phyloP scores from a whole-genome alignment of 2,329 filamentous ascomycete species.

The Davidsoniella neocaledoniae region DNA sequence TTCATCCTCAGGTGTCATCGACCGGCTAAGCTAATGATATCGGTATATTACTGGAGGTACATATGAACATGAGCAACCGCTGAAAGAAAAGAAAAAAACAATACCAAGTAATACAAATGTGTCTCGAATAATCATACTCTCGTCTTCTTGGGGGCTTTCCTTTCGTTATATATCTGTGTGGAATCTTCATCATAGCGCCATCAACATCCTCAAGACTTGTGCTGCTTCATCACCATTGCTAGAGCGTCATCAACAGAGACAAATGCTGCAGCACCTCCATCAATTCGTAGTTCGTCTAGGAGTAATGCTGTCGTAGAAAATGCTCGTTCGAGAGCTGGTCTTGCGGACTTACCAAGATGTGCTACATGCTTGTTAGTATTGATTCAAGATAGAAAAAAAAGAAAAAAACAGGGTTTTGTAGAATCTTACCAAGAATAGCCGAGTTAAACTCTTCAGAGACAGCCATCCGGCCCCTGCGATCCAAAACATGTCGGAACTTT shows the following conservation, averaged over 20 bases:
- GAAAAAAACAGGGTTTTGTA: background rate
- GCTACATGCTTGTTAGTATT: conserved; percentile 33
- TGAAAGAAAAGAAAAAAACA: background rate
- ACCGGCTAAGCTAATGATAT: too few species aligned
- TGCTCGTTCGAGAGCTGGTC: conserved; percentile 67
- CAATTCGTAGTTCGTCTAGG: conserved; percentile 63
- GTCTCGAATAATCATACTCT: background rate
- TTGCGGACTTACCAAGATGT: conserved; percentile 76
- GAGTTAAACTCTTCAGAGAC: conserved; percentile 92
- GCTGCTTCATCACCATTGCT: background rate
- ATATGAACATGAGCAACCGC: too few species aligned
- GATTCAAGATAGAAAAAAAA: background rate
- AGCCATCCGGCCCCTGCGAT: conserved; percentile 52
- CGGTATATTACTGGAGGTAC: too few species aligned
- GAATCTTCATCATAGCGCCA: background rate
- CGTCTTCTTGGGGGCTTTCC: background rate
- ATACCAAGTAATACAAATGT: too few species aligned
- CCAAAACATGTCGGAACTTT: conserved; percentile 61
- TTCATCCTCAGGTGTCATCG: too few species aligned
- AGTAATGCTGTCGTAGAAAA: conserved; percentile 76
- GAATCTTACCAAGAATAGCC: conserved; percentile 62
- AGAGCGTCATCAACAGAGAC: conserved; percentile 24
- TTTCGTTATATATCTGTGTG: background rate
- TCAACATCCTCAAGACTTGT: background rate
- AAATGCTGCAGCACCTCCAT: conserved; percentile 69